Evolutionary conservation across 2,329 filamentous ascomycete species (phyloP).

Genomic region (Phaeophleospora eucalypticola): DNA sequence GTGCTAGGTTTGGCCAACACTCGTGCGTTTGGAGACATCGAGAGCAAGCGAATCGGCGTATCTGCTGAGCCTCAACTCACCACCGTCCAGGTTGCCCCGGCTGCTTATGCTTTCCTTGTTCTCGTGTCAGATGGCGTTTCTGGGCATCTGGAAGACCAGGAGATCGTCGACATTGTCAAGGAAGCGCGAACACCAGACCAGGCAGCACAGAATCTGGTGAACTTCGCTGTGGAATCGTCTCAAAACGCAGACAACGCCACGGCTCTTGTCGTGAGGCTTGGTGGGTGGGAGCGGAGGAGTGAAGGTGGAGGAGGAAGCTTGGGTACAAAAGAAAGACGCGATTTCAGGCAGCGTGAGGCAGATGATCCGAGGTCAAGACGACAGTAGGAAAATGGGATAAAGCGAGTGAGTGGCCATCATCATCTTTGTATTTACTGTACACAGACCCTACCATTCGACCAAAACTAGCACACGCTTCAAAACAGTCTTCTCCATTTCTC

Average conservation of each 20-base stretch:
- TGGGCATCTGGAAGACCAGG: constrained; percentile 81
- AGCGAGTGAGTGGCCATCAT: not conserved
- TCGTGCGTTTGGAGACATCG: constrained; percentile 88
- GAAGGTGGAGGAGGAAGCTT: constrained; percentile 87
- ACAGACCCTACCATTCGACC: too few relatives aligned
- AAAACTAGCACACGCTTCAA: too few relatives aligned
- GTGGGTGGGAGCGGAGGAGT: constrained; percentile 63
- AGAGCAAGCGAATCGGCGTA: constrained; percentile 86
- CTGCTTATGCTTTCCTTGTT: constrained; percentile 84
- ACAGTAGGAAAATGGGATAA: constrained; percentile 23
- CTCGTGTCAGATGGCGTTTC: constrained; percentile 86
- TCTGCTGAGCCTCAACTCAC: constrained; percentile 88
- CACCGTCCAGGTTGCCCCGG: constrained; percentile 72
- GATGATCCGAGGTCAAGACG: constrained; percentile 72
- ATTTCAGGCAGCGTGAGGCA: constrained; percentile 76
- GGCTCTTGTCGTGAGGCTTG: constrained; percentile 58
- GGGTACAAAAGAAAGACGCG: constrained; percentile 86
- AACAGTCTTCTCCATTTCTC: too few relatives aligned
- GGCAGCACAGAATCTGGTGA: constrained; percentile 71
- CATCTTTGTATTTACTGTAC: too few relatives aligned
- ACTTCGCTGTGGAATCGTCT: constrained; percentile 81
- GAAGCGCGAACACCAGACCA: constrained; percentile 89
- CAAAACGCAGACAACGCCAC: constrained; percentile 61
- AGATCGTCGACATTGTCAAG: constrained; percentile 93
- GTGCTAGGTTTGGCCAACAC: constrained; percentile 92